phyloP scores from a whole-genome alignment of 2,329 filamentous ascomycete species.

The Cordyceps pruinosa region DNA sequence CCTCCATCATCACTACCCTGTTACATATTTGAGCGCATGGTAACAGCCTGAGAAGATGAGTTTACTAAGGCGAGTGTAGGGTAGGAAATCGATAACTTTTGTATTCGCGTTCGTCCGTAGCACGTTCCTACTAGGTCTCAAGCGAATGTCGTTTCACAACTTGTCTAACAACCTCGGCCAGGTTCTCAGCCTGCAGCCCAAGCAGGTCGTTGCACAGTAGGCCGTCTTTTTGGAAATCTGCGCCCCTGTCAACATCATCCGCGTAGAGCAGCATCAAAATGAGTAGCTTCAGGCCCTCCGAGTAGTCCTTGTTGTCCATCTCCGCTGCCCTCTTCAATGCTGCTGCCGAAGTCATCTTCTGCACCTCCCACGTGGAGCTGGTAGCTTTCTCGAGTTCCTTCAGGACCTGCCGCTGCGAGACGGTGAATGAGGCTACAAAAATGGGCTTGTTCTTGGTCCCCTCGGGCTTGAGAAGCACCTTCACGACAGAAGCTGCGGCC shows the following conservation, averaged over 20 bases:
- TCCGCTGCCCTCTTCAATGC: conserved; percentile 22
- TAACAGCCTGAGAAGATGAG: too few species aligned
- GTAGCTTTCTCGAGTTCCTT: conserved; percentile 6
- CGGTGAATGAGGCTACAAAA: conserved; percentile 35
- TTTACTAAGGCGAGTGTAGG: too few species aligned
- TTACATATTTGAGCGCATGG: too few species aligned
- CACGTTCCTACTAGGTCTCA: neutral
- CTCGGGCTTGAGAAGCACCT: conserved; percentile 11
- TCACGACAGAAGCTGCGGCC: conserved; percentile 14
- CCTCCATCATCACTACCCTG: too few species aligned
- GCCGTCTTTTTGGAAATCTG: conserved; percentile 1
- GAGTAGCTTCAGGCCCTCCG: neutral
- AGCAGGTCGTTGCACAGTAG: conserved; percentile 6
- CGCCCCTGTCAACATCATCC: conserved; percentile 3
- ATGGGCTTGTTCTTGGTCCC: conserved; percentile 16
- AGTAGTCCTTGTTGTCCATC: neutral
- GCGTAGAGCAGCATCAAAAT: conserved; percentile 10
- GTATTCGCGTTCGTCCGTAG: neutral
- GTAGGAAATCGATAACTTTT: neutral
- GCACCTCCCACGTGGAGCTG: neutral
- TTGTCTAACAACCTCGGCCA: neutral
- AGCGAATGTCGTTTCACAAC: neutral
- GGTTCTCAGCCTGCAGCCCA: conserved; percentile 1
- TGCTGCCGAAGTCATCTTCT: conserved; percentile 21
- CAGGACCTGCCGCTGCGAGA: conserved; percentile 43